Percentiles rank a stretch among this genome's conserved stretches.
phyloP scores from a whole-genome alignment of 2,329 filamentous ascomycete species.

The Phoma sp. region DNA sequence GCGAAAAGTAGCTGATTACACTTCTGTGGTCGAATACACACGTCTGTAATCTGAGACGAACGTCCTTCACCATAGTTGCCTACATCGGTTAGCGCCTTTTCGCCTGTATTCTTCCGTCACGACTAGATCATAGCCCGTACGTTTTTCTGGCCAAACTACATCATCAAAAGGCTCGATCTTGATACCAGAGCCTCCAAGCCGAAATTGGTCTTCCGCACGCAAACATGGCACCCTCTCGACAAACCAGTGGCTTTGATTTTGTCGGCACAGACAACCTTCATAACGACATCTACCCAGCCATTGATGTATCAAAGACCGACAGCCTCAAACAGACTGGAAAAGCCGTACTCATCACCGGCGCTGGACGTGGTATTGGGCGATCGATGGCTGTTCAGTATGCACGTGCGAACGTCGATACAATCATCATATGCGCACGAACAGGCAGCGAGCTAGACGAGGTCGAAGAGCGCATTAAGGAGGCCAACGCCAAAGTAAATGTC shows the following conservation, averaged over 20 bases:
- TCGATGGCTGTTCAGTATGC: conserved; percentile 63
- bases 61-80: background rate
- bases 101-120: background rate
- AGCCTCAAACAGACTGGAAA: conserved; percentile 48
- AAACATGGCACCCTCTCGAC: background rate
- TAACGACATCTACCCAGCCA: conserved; percentile 61
- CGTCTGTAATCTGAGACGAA: too few relatives aligned
- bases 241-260: conserved; percentile 23
- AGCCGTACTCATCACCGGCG: conserved; percentile 61
- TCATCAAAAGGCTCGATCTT: background rate
- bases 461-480: conserved; percentile 43
- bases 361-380: conserved; percentile 61
- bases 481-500: conserved; percentile 51
- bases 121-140: background rate
- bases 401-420: conserved; percentile 57
- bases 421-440: conserved; percentile 62
- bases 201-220: background rate
- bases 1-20: too few relatives aligned
- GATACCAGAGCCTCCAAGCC: background rate
- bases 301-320: conserved; percentile 49
- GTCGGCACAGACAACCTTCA: conserved; percentile 37
- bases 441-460: conserved; percentile 46
- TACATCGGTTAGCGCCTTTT: background rate
- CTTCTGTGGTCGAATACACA: background rate
- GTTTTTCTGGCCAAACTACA: background rate